Evolutionary conservation across 306 rosid species (phyloP), one percentile per base, ranked within the genome.

Genomic region (Astragalus membranaceus): DNA sequence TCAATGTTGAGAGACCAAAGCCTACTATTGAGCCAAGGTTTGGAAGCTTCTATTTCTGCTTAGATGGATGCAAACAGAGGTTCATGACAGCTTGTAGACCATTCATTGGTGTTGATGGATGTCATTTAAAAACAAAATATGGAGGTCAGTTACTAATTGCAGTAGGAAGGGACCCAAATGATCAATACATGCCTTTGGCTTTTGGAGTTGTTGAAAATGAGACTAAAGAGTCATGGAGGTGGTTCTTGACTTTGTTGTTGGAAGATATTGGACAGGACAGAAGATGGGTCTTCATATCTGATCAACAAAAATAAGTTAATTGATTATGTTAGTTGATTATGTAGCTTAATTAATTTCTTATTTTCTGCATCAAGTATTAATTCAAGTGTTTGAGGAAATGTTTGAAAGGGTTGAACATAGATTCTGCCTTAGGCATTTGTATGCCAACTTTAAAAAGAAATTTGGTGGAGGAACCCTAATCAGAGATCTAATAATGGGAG

Each of bases 1-100:
- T 49, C 0, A n/a, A 14, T 5, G 3, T 49, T 3, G 1, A 2
- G 3, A 48, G 53, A 13, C 8, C 4, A 0, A 0, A 0, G 0
- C 26, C 20, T 5, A 14, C 9, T 0, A 7, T 13, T 1, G 8
- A 14, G 16, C 53, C 10, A 48, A 48, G 9, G 8, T 48, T 48
- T 13, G 4, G 20, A n/a, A 48, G 10, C 0, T 48, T 6, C 7
- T 48, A 48, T 8, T 49, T 15, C 15, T 49, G 26, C 7, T 16
- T 49, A 14, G 53, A 48, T 1, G 8, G 53, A 11, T 42, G 46
- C 11, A 41, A 41, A 6, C 7, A 2, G n/a, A 10, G 46, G 11
- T 5, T 41, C 46, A 4, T 10, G 8, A 33, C 1, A 33, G 20
- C 20, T 0, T 51, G 30, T 8, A 16, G 12, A 51, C 32, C 12